Conservation (phyloP, 2,329 filamentous ascomycete genomes). For the Fusarium tricinctum region DNA sequence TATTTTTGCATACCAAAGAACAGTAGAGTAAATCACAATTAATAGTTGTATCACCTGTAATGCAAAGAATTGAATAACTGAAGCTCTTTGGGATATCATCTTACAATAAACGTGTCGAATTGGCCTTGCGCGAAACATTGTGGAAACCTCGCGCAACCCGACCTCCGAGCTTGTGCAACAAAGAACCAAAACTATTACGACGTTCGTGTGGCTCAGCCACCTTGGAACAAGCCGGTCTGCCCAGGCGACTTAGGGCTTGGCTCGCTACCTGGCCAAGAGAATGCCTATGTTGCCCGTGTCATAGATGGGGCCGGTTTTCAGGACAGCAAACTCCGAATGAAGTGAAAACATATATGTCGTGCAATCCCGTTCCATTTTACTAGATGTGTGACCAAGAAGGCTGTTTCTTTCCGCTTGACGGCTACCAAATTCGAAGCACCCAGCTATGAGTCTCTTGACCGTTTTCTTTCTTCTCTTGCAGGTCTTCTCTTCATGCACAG, state of each 20-base stretch:
- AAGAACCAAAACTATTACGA: conserved; percentile 21
- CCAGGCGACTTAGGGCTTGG: conserved; percentile 18
- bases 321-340: conserved; percentile 1
- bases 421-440: background rate
- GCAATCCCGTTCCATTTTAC: background rate
- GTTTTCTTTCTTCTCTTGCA: conserved; percentile 14
- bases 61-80: background rate
- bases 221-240: conserved; percentile 31
- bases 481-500: background rate
- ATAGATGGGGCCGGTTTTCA: conserved; percentile 21
- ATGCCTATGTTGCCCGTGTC: conserved; percentile 16
- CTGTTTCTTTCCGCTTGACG: background rate
- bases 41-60: background rate
- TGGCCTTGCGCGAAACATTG: background rate
- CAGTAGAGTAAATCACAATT: fast-evolving
- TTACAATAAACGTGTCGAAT: background rate
- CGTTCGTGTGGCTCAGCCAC: conserved; percentile 34
- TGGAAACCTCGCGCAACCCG: conserved; percentile 2
- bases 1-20: background rate
- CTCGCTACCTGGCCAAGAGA: conserved; percentile 31
- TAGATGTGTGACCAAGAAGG: background rate
- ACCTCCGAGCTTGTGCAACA: conserved; percentile 7
- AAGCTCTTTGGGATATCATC: background rate
- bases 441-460: conserved; percentile 25
- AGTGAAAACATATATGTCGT: conserved; percentile 12